Conservation (phyloP, 805 yeast genomes). For the Metschnikowia gelsemii region DNA sequence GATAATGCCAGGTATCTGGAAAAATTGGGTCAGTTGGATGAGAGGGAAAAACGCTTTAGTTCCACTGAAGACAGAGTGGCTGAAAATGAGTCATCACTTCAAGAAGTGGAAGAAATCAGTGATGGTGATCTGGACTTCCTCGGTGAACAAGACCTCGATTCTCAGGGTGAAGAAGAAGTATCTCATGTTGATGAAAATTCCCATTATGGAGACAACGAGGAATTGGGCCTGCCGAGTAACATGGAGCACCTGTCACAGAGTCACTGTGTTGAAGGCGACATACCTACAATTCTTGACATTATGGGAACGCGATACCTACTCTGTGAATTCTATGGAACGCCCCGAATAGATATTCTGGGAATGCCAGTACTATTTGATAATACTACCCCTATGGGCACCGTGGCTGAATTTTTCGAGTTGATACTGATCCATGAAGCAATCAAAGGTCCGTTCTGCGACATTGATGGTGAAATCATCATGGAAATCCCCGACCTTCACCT, state of each 20-base stretch:
- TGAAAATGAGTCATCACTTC: slow-evolving; percentile 6
- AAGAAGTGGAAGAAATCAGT: not conserved
- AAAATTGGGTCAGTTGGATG: not conserved
- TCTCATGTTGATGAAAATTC: too few species aligned
- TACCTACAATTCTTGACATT: slow-evolving; percentile 1
- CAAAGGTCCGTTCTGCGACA: slow-evolving; percentile 18
- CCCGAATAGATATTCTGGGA: slow-evolving; percentile 2
- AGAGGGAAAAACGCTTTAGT: too few species aligned
- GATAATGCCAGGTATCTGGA: too few species aligned
- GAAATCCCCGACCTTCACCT: slow-evolving; percentile 30
- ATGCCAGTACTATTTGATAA: not conserved
- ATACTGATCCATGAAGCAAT: slow-evolving; percentile 24
- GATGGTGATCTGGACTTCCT: too few species aligned
- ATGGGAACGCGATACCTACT: slow-evolving; percentile 2
- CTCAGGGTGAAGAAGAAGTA: too few species aligned
- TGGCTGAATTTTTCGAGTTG: slow-evolving; percentile 25
- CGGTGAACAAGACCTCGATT: too few species aligned
- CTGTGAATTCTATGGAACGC: slow-evolving; percentile 13
- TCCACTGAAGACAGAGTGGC: too few species aligned
- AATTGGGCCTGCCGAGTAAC: too few species aligned
- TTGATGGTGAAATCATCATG: slow-evolving; percentile 28
- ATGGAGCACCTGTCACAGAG: too few species aligned
- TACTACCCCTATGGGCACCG: too few species aligned
- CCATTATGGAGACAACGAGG: too few species aligned
- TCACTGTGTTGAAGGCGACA: too few species aligned